Evolutionary conservation across 306 rosid genomes (phyloP), one percentile per base, ranked within the genome.

Genomic region (Myrica gale): DNA sequence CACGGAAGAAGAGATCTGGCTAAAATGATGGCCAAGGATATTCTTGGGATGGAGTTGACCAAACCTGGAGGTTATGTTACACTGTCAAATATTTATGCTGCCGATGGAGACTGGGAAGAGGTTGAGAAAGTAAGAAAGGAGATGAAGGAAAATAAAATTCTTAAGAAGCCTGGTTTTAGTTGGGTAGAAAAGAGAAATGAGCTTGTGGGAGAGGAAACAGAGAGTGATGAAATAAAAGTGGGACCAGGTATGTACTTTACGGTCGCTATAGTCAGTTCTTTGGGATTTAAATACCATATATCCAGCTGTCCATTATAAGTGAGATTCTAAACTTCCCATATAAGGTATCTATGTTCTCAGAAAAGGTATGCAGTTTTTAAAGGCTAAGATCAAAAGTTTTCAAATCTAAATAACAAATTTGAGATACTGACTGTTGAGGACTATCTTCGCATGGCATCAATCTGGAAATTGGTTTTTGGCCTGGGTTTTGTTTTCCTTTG

Each of bases 1-100:
- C 89, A 91, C 73, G 91, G 87, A 74, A 89, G 93, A 81, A 87
- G 68, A 72, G 96, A 90, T 71, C 66, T 90, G 41, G 88, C 90
- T 26, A 76, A 84, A 81, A 21, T 73, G 82, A 84, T 89, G 90
- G 84, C 65, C 2, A 84, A 85, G 39, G 84, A 79, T 79, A 77
- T 85, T 74, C 75, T 32, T 72, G 79, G 71, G 72, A 80, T 82
- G 86, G 77, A 77, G 78, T 75, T 87, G 79, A 85, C 79, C 61
- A 80, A 73, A 73, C 81, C 96, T 12, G 96, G 88, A 68, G 83
- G 90, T 56, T 85, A 85, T 42, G 89, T 87, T 15, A 73, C 93
- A 12, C 82, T 87, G 8, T 87, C 93, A 32, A 89, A 91, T 84
- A 85, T 91, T 66, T 83, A 87, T 77, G 96, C 96, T 11, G 85